Conservation (phyloP, 441 rosid species). For the Pelargonium myrrhifolium region DNA sequence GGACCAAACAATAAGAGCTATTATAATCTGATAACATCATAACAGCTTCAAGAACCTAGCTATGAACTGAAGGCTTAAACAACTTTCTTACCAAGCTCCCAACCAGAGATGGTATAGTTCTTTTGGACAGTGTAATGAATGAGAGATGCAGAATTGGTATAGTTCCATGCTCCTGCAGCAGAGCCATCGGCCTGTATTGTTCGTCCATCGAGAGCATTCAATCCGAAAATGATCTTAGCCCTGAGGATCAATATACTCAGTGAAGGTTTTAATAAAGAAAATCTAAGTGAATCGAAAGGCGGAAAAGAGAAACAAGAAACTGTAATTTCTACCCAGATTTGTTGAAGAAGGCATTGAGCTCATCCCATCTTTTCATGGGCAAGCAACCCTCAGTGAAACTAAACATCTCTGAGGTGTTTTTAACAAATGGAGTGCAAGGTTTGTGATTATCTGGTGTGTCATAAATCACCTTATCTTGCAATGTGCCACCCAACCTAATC, state of each 20-base stretch:
- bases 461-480: constrained; percentile 81
- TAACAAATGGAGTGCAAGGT: constrained; percentile 56
- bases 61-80: too few species aligned
- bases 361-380: constrained; percentile 76
- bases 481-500: constrained; percentile 85
- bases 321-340: too few species aligned
- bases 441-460: constrained; percentile 43
- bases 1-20: background rate
- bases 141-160: constrained; percentile 66
- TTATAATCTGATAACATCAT: too few species aligned
- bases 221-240: constrained; percentile 71
- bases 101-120: constrained; percentile 56
- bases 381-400: constrained; percentile 77
- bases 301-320: too few species aligned
- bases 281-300: too few species aligned
- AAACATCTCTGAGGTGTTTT: constrained; percentile 51
- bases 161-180: constrained; percentile 74
- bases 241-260: constrained; percentile 29
- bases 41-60: too few species aligned
- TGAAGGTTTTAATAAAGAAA: background rate
- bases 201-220: constrained; percentile 76
- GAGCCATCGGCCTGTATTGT: constrained; percentile 35
- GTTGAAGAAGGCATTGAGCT: constrained; percentile 40
- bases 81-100: constrained; percentile 77
- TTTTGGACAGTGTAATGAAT: constrained; percentile 51